Conservation (phyloP, 2,329 filamentous ascomycete species). For the Aspergillus sp. region DNA sequence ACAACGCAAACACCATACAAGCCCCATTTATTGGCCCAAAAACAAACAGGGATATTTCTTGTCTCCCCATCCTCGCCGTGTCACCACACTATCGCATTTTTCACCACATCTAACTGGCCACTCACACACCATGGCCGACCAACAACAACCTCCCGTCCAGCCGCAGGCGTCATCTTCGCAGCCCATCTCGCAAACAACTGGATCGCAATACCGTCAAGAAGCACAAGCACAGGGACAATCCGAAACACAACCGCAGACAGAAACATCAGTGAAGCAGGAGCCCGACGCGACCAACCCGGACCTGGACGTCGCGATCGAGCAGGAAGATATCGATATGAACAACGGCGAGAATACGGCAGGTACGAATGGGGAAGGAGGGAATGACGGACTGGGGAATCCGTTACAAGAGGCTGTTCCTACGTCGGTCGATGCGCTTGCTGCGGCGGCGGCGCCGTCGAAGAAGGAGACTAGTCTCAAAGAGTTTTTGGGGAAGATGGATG, state of each 20-base stretch:
- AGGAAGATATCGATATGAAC: slow-evolving; percentile 32
- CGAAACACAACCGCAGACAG: slow-evolving; percentile 10
- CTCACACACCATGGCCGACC: slow-evolving; percentile 29
- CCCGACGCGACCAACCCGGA: slow-evolving; percentile 16
- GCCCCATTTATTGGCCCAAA: not conserved
- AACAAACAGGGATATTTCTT: slow-evolving; percentile 5
- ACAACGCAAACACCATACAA: not conserved
- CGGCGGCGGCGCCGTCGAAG: slow-evolving; percentile 57
- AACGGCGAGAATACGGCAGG: slow-evolving; percentile 11
- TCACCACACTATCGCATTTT: slow-evolving; percentile 8
- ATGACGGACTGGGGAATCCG: slow-evolving; percentile 13
- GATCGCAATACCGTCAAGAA: slow-evolving; percentile 12
- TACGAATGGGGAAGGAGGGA: slow-evolving; percentile 6
- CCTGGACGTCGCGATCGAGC: slow-evolving; percentile 29
- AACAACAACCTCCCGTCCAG: slow-evolving; percentile 15
- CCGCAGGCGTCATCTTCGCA: slow-evolving; percentile 15
- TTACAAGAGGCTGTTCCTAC: slow-evolving; percentile 10
- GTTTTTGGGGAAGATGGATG: slow-evolving; percentile 93
- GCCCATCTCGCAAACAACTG: slow-evolving; percentile 13
- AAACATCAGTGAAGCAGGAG: slow-evolving; percentile 17
- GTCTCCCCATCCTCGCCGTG: slow-evolving; percentile 8
- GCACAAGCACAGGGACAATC: slow-evolving; percentile 7
- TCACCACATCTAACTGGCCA: slow-evolving; percentile 10
- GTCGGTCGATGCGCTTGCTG: slow-evolving; percentile 40
- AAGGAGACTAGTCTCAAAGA: slow-evolving; percentile 91